Conservation (phyloP, 805 yeast genomes). For the Dipodascus albidus region DNA sequence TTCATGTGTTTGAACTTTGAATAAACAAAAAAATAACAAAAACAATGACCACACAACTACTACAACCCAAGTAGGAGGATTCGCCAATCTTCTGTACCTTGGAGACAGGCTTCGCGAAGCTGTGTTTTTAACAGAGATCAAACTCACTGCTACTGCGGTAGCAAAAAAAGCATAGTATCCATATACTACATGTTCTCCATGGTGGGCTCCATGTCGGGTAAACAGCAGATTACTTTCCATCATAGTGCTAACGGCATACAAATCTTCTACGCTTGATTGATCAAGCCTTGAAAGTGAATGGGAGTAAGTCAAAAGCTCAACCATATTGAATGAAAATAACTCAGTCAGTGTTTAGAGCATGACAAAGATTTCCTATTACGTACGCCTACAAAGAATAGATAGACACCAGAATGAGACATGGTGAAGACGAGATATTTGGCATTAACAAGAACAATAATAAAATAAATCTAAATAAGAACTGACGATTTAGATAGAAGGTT, state of each 20-base stretch:
- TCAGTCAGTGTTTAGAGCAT: no score
- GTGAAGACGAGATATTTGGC: no score
- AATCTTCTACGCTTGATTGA: no score
- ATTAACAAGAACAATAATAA: neutral
- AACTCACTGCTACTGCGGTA: constrained; percentile 6
- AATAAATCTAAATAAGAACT: neutral
- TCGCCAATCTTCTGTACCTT: constrained; percentile 3
- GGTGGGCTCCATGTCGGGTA: constrained; percentile 5
- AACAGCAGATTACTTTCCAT: neutral
- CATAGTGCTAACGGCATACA: no score
- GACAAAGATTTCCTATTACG: neutral
- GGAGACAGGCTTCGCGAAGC: neutral
- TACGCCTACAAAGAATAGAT: neutral
- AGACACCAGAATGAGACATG: neutral
- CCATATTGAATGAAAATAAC: no score
- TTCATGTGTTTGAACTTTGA: constrained; percentile 24
- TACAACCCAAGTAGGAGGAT: constrained; percentile 5
- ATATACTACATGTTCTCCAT: constrained; percentile 12
- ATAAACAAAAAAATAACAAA: constrained; percentile 36
- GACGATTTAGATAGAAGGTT: neutral
- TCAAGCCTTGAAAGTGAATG: neutral
- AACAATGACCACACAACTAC: constrained; percentile 38
- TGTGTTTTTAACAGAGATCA: constrained; percentile 7
- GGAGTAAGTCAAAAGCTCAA: neutral
- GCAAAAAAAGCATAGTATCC: constrained; percentile 12